phyloP scores from a whole-genome alignment of 257 asterid genomes.

The Rhazya stricta region DNA sequence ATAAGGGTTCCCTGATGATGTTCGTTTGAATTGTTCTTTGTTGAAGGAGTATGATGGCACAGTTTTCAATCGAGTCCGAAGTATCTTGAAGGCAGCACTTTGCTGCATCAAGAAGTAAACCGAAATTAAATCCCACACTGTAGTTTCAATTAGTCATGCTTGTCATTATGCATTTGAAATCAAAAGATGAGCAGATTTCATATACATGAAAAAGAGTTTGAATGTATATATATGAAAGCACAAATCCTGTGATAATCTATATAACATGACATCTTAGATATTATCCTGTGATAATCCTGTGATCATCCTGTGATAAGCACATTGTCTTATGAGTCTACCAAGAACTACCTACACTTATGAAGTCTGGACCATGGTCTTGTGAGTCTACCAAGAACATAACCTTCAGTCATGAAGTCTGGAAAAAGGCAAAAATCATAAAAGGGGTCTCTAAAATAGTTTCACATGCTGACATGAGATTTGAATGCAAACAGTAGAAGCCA shows the following conservation, averaged over 20 bases:
- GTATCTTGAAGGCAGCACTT: constrained; percentile 93
- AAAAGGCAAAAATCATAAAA: too few species aligned
- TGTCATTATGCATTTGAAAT: background rate
- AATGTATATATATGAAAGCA: too few species aligned
- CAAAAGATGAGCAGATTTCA: background rate
- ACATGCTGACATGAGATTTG: too few species aligned
- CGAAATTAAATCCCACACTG: background rate
- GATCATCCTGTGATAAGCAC: too few species aligned
- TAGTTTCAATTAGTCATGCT: background rate
- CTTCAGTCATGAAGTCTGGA: too few species aligned
- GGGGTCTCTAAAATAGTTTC: too few species aligned
- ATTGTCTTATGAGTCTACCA: too few species aligned
- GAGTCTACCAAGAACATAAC: too few species aligned
- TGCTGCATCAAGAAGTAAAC: constrained; percentile 56
- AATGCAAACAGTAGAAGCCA: background rate
- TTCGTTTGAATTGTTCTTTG: constrained; percentile 43
- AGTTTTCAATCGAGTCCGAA: constrained; percentile 80
- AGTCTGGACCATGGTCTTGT: too few species aligned
- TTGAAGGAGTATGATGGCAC: constrained; percentile 83
- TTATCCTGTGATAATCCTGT: too few species aligned
- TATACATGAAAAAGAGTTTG: background rate
- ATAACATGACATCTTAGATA: background rate
- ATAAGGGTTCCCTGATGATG: constrained; percentile 40
- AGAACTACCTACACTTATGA: too few species aligned
- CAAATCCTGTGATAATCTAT: background rate